Evolutionary conservation across 163 green algal species (phyloP).

Genomic region (Trebouxia gelatinosa): DNA sequence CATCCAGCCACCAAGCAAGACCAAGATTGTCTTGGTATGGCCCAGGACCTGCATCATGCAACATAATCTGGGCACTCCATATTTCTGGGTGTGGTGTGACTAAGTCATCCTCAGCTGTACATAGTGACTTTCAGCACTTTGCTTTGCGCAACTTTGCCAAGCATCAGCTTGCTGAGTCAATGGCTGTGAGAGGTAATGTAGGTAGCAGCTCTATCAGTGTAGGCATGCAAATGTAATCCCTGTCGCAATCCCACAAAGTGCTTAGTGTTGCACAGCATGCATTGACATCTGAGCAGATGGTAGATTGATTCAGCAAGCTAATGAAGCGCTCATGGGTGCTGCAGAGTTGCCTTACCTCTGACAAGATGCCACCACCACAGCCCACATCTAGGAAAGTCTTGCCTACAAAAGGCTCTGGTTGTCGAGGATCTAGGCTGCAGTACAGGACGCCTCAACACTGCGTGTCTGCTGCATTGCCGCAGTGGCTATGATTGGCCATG

Average conservation of each 20-base stretch:
- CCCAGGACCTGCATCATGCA: conserved; percentile 74
- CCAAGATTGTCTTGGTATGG: conserved; percentile 87
- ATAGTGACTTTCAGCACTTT: no score
- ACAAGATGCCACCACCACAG: conserved; percentile 89
- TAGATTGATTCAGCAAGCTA: neutral
- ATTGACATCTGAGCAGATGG: no score
- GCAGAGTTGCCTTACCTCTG: conserved; percentile 51
- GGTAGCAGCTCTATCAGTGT: no score
- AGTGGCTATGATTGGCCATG: neutral
- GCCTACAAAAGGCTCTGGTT: conserved; percentile 54
- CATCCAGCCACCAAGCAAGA: conserved; percentile 80
- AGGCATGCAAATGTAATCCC: no score
- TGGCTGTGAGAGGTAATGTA: no score
- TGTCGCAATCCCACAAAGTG: no score
- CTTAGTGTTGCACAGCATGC: no score
- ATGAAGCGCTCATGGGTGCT: neutral
- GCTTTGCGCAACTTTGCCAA: no score
- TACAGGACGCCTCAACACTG: neutral
- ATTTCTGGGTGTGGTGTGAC: no score
- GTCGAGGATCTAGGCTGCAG: conserved; percentile 34
- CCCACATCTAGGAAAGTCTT: conserved; percentile 87
- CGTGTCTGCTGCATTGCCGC: neutral
- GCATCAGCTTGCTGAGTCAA: no score
- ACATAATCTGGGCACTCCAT: neutral
- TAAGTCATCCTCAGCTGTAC: no score